These are phyloP conservation scores for Acer saccharum DNA, from an alignment of 345 rosid species.

Conservation along the genomic window DNA sequence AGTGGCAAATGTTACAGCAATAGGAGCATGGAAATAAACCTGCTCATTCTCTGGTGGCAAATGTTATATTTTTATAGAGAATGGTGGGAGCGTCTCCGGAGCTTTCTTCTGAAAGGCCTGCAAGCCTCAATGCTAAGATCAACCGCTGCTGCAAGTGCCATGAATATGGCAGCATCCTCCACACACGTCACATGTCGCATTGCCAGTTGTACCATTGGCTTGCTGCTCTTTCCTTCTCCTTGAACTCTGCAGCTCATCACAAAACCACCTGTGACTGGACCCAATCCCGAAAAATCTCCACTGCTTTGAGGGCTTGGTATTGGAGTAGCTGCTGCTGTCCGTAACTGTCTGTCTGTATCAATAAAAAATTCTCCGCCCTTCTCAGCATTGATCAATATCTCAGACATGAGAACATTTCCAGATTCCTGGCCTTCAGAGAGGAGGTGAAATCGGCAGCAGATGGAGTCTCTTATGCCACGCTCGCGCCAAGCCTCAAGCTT, in stretches of 20 bases:
- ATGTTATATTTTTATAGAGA: slow-evolving; percentile 44
- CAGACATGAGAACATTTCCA: slow-evolving; percentile 83
- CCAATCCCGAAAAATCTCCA: slow-evolving; percentile 76
- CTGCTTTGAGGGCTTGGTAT: slow-evolving; percentile 93
- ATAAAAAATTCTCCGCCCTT: slow-evolving; percentile 92
- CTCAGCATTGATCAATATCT: slow-evolving; percentile 78
- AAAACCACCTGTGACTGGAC: slow-evolving; percentile 65
- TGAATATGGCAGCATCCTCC: slow-evolving; percentile 95
- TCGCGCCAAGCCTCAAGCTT: slow-evolving; percentile 97
- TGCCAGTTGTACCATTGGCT: slow-evolving; percentile 80
- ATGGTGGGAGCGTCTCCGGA: slow-evolving; percentile 61
- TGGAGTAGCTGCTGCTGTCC: slow-evolving; percentile 58
- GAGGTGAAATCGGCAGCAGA: slow-evolving; percentile 87
- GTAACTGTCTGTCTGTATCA: slow-evolving; percentile 77
- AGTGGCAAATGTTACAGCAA: slow-evolving; percentile 30
- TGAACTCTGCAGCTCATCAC: slow-evolving; percentile 93
- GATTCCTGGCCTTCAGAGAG: slow-evolving; percentile 75
- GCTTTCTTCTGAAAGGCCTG: slow-evolving; percentile 77
- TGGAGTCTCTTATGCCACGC: slow-evolving; percentile 83
- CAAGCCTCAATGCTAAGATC: slow-evolving; percentile 96
- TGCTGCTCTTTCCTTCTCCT: slow-evolving; percentile 91
- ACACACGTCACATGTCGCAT: slow-evolving; percentile 89
- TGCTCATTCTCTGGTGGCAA: neutral
- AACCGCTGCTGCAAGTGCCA: slow-evolving; percentile 95
- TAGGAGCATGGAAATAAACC: slow-evolving; percentile 22